Evolutionary conservation across 768 basidiomycete species (phyloP).

Genomic region (Pholiota conissans): DNA sequence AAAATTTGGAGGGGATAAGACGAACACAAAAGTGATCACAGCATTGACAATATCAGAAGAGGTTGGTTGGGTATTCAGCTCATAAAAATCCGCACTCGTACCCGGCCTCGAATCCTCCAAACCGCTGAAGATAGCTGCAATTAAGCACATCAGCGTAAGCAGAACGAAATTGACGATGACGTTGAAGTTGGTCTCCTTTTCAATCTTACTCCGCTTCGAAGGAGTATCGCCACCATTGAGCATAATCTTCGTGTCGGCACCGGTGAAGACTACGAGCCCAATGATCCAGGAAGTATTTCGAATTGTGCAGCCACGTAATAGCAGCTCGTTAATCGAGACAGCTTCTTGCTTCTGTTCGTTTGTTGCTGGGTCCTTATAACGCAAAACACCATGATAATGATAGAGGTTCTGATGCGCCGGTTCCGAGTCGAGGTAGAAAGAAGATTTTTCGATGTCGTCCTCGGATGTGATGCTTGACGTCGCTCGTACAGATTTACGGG

Average conservation of each 20-base stretch:
- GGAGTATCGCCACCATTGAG: conserved; percentile 91
- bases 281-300: conserved; percentile 93
- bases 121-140: conserved; percentile 77
- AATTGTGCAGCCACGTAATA: conserved; percentile 88
- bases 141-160: conserved; percentile 72
- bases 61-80: conserved; percentile 63
- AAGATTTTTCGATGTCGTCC: conserved; percentile 85
- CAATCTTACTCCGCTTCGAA: conserved; percentile 96
- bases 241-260: conserved; percentile 91
- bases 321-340: conserved; percentile 88
- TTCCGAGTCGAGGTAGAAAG: conserved; percentile 90
- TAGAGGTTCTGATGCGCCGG: conserved; percentile 94
- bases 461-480: conserved; percentile 78
- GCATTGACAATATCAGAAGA: conserved; percentile 65
- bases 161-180: conserved; percentile 91
- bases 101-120: conserved; percentile 56
- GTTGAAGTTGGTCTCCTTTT: conserved; percentile 98
- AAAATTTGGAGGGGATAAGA: conserved; percentile 18
- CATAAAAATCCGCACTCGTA: conserved; percentile 76
- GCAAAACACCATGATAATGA: conserved; percentile 81
- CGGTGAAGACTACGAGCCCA: conserved; percentile 92
- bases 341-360: conserved; percentile 62
- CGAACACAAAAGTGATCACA: conserved; percentile 89
- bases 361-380: conserved; percentile 58
- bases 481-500: conserved; percentile 71